phyloP scores from a whole-genome alignment of 495 filamentous ascomycete species.

The Friedmanniomyces endolithicus region DNA sequence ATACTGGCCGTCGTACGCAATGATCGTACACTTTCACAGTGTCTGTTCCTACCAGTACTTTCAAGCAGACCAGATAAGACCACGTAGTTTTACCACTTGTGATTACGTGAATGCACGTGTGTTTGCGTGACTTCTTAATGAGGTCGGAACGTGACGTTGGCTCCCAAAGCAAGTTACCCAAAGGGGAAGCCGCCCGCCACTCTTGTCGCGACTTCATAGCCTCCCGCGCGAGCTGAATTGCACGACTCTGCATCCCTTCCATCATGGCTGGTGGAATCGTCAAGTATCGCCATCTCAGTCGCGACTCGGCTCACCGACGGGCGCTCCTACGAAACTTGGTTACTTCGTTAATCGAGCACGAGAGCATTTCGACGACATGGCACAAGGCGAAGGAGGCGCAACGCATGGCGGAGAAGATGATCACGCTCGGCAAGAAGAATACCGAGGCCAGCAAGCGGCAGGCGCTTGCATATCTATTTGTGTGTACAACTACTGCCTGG shows the following conservation, averaged over 20 bases:
- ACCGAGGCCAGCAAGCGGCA: slow-evolving; percentile 57
- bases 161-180: background rate
- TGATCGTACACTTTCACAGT: too few species aligned
- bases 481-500: slow-evolving; percentile 37
- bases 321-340: slow-evolving; percentile 92
- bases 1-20: too few species aligned
- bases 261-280: slow-evolving; percentile 71
- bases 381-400: slow-evolving; percentile 96
- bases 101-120: background rate
- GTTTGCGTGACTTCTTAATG: background rate
- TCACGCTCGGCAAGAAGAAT: slow-evolving; percentile 85
- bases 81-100: background rate
- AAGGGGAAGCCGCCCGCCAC: background rate
- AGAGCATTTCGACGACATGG: slow-evolving; percentile 89
- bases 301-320: slow-evolving; percentile 72
- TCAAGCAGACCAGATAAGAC: too few species aligned
- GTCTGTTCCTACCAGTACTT: too few species aligned
- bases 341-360: slow-evolving; percentile 84
- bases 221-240: background rate
- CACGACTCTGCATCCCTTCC: background rate
- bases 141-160: background rate
- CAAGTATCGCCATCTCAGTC: slow-evolving; percentile 78
- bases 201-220: background rate
- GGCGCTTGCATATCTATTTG: slow-evolving; percentile 67
- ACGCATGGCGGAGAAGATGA: slow-evolving; percentile 78